Conservation (phyloP, 1,284 basidiomycete species). For the Apiotrichum montevideense region DNA sequence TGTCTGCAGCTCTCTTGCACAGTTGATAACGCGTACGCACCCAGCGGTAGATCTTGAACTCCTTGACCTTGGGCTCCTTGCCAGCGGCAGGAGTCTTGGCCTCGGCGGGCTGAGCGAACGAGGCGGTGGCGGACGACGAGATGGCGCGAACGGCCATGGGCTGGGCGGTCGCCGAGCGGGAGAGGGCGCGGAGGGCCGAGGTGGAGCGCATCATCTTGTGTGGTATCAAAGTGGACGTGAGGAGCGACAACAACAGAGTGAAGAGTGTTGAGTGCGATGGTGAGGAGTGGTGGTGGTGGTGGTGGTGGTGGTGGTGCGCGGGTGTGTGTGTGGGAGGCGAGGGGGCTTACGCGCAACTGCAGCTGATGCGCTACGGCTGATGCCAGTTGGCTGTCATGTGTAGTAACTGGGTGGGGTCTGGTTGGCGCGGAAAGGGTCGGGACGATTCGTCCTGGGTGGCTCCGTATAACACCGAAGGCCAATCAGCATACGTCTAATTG, state of each 20-base stretch:
- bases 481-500: neutral
- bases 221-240: too few relatives aligned
- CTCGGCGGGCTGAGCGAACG: constrained; percentile 30
- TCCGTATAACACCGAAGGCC: constrained; percentile 2
- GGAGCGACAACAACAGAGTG: neutral
- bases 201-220: constrained; percentile 17
- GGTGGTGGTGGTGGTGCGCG: neutral
- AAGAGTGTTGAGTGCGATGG: neutral
- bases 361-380: too few relatives aligned
- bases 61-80: constrained; percentile 57
- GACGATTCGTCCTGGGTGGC: neutral
- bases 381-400: too few relatives aligned
- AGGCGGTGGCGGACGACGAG: constrained; percentile 26
- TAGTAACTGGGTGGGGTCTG: neutral
- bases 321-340: neutral
- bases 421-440: neutral
- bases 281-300: neutral
- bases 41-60: constrained; percentile 97
- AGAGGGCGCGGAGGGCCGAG: constrained; percentile 15
- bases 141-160: constrained; percentile 24
- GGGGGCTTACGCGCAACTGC: too few relatives aligned
- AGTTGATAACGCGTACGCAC: constrained; percentile 48
- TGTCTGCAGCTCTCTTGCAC: too few relatives aligned
- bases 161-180: constrained; percentile 8
- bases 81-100: constrained; percentile 24